Conservation (phyloP, 768 basidiomycete genomes). For the Lanmaoa pseudosensibilis region DNA sequence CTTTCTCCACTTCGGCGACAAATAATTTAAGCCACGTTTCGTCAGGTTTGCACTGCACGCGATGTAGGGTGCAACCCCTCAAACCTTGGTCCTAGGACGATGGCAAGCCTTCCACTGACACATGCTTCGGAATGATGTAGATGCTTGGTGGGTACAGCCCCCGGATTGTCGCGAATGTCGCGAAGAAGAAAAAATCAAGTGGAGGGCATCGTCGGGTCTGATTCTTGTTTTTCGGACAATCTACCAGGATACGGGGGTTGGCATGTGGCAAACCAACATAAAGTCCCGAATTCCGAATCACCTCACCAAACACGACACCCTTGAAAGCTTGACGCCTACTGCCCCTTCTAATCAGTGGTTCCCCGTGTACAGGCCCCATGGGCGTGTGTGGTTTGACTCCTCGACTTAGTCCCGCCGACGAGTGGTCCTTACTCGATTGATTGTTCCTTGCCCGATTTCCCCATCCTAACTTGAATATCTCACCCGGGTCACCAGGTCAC, state of each 20-base stretch:
- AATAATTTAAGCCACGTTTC: constrained; percentile 3
- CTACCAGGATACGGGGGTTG: neutral
- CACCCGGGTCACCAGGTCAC: neutral
- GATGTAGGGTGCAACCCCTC: constrained; percentile 2
- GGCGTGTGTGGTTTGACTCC: neutral
- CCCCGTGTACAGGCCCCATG: neutral
- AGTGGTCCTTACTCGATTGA: neutral
- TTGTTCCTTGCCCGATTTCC: neutral
- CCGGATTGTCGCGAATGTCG: neutral
- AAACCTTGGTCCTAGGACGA: neutral
- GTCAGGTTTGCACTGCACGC: constrained; percentile 1
- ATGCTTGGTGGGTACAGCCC: neutral
- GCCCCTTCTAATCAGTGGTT: neutral
- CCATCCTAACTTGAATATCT: neutral
- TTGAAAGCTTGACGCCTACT: neutral
- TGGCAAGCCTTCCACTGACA: neutral
- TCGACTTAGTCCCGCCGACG: neutral
- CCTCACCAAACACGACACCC: neutral
- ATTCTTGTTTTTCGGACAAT: neutral
- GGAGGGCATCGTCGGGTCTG: neutral
- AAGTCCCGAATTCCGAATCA: neutral
- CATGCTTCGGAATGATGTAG: neutral
- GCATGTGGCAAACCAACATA: neutral
- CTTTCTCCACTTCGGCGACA: neutral
- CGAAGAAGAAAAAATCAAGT: neutral